Conservation (phyloP, 1,284 basidiomycete species). For the Cutaneotrichosporon sp. region DNA sequence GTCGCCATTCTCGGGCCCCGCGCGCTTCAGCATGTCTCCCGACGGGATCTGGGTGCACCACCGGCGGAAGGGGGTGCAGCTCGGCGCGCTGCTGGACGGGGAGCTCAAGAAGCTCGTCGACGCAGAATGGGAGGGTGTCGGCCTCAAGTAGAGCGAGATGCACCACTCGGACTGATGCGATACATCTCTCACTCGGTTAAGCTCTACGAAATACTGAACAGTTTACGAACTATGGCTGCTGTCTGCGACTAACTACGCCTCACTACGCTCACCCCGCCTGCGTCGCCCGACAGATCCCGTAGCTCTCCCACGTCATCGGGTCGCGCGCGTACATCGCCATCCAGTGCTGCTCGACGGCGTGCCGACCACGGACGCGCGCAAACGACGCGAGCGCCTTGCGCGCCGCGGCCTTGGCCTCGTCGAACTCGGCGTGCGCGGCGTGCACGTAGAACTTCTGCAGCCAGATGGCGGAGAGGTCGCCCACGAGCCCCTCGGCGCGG, state of each 20-base stretch:
- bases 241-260: too few relatives aligned
- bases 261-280: too few relatives aligned
- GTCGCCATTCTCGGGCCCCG: slow-evolving; percentile 85
- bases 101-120: slow-evolving; percentile 43
- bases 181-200: too few relatives aligned
- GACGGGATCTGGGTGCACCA: slow-evolving; percentile 68
- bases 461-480: neutral
- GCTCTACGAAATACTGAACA: too few relatives aligned
- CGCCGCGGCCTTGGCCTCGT: neutral
- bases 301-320: neutral
- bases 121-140: slow-evolving; percentile 41
- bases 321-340: neutral
- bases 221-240: too few relatives aligned
- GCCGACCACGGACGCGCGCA: neutral
- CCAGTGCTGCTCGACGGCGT: neutral
- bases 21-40: slow-evolving; percentile 77
- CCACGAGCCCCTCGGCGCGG: neutral
- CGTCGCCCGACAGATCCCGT: neutral
- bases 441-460: slow-evolving; percentile 3
- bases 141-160: slow-evolving; percentile 28
- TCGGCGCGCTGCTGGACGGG: slow-evolving; percentile 66
- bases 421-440: neutral
- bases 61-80: slow-evolving; percentile 62
- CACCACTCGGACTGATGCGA: neutral
- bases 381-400: neutral